Conservation (phyloP, 768 basidiomycete genomes). For the Calocybe gangraenosa region DNA sequence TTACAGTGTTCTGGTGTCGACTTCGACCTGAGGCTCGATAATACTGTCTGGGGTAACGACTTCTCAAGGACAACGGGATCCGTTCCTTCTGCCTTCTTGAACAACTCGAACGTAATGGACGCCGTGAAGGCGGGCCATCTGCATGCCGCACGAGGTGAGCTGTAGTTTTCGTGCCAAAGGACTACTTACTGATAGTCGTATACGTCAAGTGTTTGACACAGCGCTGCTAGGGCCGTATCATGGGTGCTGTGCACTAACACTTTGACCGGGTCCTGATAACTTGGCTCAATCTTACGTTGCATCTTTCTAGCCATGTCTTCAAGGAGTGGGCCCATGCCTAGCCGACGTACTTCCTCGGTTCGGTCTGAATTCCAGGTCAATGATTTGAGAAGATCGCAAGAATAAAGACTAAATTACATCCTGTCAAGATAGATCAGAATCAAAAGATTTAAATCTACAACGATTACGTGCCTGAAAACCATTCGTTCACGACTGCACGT, state of each 20-base stretch:
- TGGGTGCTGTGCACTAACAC: constrained; percentile 70
- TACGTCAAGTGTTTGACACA: constrained; percentile 63
- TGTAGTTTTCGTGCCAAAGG: no score
- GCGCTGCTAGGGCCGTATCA: constrained; percentile 65
- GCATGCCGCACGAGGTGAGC: not conserved
- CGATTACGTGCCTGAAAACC: constrained; percentile 56
- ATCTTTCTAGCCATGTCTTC: constrained; percentile 61
- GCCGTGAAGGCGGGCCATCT: constrained; percentile 79
- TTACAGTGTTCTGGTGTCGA: constrained; percentile 40
- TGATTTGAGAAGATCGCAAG: not conserved
- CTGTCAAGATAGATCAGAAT: constrained; percentile 21
- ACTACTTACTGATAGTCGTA: constrained; percentile 60
- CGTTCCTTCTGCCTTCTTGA: constrained; percentile 30
- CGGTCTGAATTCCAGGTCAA: constrained; percentile 40
- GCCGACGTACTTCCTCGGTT: constrained; percentile 66
- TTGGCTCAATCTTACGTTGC: constrained; percentile 47
- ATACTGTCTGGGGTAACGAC: constrained; percentile 32
- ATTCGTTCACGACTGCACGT: constrained; percentile 69
- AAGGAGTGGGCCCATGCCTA: constrained; percentile 77
- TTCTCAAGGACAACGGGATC: constrained; percentile 11
- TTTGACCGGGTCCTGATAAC: constrained; percentile 47
- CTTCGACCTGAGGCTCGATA: constrained; percentile 32
- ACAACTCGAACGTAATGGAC: constrained; percentile 71
- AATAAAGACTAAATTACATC: constrained; percentile 30
- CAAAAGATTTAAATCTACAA: constrained; percentile 1